Evolutionary conservation across 495 filamentous ascomycete genomes (phyloP).

Genomic region (Neurospora sp.): DNA sequence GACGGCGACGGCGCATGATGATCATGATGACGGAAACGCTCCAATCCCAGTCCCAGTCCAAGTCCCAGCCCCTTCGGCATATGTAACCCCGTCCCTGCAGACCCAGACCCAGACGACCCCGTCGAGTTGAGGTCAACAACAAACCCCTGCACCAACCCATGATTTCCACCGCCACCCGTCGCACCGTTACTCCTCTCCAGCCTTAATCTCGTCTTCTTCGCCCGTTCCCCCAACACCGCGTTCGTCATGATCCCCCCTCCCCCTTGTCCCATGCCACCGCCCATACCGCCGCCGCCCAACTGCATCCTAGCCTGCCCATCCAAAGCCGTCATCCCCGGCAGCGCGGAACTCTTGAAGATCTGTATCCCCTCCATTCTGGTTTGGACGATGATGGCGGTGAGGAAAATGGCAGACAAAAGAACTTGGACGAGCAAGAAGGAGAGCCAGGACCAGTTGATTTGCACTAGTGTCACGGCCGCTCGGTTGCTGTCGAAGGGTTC

Average conservation of each 20-base stretch:
- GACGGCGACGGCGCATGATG: not conserved
- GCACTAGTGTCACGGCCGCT: not conserved
- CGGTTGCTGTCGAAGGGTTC: not conserved
- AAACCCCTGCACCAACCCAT: not conserved
- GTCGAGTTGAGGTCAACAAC: not conserved
- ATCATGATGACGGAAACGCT: not conserved
- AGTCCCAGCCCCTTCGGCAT: not conserved
- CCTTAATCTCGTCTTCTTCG: not conserved
- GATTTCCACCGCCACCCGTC: not conserved
- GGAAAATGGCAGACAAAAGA: not conserved
- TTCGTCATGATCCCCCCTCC: not conserved
- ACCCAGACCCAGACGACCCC: not conserved
- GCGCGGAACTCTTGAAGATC: constrained; percentile 4
- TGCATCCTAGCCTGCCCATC: not conserved
- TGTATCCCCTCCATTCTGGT: not conserved
- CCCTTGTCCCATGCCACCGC: not conserved
- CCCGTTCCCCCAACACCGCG: not conserved
- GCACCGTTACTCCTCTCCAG: not conserved
- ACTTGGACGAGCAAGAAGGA: not conserved
- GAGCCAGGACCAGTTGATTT: constrained; percentile 5
- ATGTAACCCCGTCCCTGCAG: not conserved
- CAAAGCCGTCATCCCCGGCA: constrained; percentile 4
- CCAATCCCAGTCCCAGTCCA: not conserved
- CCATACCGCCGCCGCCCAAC: not conserved
- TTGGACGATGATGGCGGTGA: constrained; percentile 1